Evolutionary conservation across 2,329 filamentous ascomycete genomes (phyloP), one percentile per base, ranked within the genome.

Genomic region (Hymenoscyphus fructigenus): DNA sequence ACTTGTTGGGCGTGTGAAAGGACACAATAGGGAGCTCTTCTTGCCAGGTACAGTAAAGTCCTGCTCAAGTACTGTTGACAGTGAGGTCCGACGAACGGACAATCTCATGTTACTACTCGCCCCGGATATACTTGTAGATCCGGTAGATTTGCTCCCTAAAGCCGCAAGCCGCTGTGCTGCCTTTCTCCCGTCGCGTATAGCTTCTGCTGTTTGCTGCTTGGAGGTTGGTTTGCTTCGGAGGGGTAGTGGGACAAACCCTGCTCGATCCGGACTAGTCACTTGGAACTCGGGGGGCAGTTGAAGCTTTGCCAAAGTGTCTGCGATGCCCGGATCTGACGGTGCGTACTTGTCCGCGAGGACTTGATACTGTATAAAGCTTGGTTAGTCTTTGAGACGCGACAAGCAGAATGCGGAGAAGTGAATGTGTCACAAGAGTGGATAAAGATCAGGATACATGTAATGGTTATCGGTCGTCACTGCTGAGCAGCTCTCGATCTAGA

Each of bases 21-120:
- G 93, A 78, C 93, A 97, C 70, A 87, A 86, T 60, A 97, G 80
- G 68, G 85, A 85, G 71, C 93, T 91, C 72, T 90, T 91, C 73
- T 88, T 92, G 66, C 93, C 93, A 75, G 89, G 83, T 38, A 93
- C 90, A 20, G 93, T 97, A 73, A 97, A 97, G 78, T 97, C 93
- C 79, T 91, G 90, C 79, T 97, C 93, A 74, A 96, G 80, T 44
- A 86, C 83, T 59, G 85, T 88, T 61, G 87, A 88, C 75, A 85
- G 81, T 67, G 87, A 85, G 20, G 87, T 87, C 74, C 76, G 76
- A 59, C 79, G 75, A 60, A 77, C 72, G 66, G 79, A 80, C 38
- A 74, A 75, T 70, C 77, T 78, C 72, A 76, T 73, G 71, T 76
- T 73, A 73, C 72, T 74, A 64, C 72, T 73, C 76, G 70, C 65